These are phyloP conservation scores for Medakamo hakoo DNA, from an alignment of 139 green algal genomes.

Conservation along the genomic window DNA sequence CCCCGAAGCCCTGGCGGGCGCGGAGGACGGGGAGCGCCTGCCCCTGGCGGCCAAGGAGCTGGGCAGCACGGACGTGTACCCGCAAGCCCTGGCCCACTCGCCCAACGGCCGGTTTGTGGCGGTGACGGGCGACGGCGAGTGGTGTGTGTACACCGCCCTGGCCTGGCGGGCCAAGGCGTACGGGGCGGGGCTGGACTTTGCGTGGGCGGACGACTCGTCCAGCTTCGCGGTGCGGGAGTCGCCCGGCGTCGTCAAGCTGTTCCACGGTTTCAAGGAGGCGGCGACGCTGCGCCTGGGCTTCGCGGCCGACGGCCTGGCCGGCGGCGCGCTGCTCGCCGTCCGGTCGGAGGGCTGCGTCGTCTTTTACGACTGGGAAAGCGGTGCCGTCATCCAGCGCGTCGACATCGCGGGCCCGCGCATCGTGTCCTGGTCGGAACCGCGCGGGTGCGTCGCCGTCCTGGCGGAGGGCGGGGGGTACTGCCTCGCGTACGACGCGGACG, in stretches of 20 bases:
- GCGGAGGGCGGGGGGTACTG: constrained; percentile 74
- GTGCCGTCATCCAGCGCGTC: constrained; percentile 68
- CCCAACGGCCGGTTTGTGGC: constrained; percentile 95
- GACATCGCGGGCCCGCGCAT: constrained; percentile 54
- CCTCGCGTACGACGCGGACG: constrained; percentile 51
- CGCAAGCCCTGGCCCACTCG: constrained; percentile 77
- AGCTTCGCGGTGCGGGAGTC: constrained; percentile 47
- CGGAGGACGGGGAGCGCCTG: constrained; percentile 83
- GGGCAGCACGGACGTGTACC: constrained; percentile 86
- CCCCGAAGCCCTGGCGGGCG: constrained; percentile 33
- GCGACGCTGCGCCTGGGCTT: constrained; percentile 61
- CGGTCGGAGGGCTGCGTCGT: constrained; percentile 69
- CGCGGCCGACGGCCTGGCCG: constrained; percentile 68
- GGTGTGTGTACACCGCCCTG: constrained; percentile 97
- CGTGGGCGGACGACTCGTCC: constrained; percentile 76
- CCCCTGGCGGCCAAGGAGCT: constrained; percentile 93
- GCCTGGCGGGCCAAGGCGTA: constrained; percentile 98
- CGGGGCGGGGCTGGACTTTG: constrained; percentile 77
- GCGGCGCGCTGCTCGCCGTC: constrained; percentile 70
- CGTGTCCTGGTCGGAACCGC: constrained; percentile 79
- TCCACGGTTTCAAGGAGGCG: constrained; percentile 70
- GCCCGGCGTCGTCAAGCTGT: constrained; percentile 26
- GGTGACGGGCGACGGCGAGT: constrained; percentile 82
- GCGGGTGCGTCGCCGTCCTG: constrained; percentile 67
- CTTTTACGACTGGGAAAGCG: constrained; percentile 92